Evolutionary conservation across 2,329 filamentous ascomycete genomes (phyloP).

Genomic region (Penicillium hordei): DNA sequence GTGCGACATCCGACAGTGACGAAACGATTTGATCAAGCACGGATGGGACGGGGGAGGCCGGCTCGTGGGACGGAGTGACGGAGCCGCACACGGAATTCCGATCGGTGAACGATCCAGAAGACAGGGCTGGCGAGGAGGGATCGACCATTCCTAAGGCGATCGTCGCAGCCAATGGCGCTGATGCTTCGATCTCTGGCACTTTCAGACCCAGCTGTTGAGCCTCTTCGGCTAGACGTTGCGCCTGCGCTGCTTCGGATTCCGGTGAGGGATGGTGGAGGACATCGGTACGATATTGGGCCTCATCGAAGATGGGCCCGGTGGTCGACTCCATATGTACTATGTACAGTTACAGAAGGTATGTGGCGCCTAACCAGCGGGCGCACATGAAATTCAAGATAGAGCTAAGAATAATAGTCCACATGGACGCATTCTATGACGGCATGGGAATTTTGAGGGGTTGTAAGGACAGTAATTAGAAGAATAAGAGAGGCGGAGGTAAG

Average conservation of each 20-base stretch:
- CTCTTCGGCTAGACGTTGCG: slow-evolving; percentile 40
- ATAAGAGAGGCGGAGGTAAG: neutral
- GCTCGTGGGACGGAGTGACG: slow-evolving; percentile 25
- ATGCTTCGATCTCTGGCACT: slow-evolving; percentile 33
- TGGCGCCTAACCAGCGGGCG: slow-evolving; percentile 25
- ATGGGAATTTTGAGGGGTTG: slow-evolving; percentile 19
- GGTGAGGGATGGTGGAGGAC: slow-evolving; percentile 38
- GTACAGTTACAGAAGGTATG: slow-evolving; percentile 12
- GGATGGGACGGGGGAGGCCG: slow-evolving; percentile 14
- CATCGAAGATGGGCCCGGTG: slow-evolving; percentile 30
- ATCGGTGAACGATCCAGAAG: slow-evolving; percentile 35
- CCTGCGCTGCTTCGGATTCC: slow-evolving; percentile 39
- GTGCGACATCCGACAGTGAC: slow-evolving; percentile 35
- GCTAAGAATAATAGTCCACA: slow-evolving; percentile 31
- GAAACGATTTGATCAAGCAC: slow-evolving; percentile 32
- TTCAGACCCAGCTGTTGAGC: slow-evolving; percentile 41
- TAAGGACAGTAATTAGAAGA: slow-evolving; percentile 1
- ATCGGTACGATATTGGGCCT: slow-evolving; percentile 38
- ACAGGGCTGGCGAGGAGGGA: slow-evolving; percentile 35
- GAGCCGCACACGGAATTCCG: slow-evolving; percentile 31
- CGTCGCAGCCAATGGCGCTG: slow-evolving; percentile 38
- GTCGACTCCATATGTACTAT: slow-evolving; percentile 29
- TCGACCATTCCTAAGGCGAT: slow-evolving; percentile 37
- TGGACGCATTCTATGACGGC: slow-evolving; percentile 28
- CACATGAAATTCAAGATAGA: slow-evolving; percentile 17